These are phyloP conservation scores for Penicillium desertorum DNA, from an alignment of 495 filamentous ascomycete species.

Conservation along the genomic window DNA sequence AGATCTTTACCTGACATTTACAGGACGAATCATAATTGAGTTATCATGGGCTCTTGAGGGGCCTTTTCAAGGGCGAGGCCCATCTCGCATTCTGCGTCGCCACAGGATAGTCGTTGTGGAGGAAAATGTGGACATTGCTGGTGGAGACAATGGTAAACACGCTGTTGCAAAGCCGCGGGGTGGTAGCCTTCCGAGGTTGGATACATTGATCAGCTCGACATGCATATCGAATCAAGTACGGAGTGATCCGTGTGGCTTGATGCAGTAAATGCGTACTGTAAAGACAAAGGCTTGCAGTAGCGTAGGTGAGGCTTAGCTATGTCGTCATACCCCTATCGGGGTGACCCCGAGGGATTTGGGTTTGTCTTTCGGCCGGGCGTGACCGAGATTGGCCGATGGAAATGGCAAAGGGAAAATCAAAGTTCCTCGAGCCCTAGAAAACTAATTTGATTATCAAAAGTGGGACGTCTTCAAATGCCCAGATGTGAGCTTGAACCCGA, in stretches of 20 bases:
- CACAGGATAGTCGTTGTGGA: slow-evolving; percentile 12
- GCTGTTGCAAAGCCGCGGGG: not conserved
- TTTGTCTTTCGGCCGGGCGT: not conserved
- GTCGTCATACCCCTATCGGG: slow-evolving; percentile 24
- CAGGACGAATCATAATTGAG: slow-evolving; percentile 21
- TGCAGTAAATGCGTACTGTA: not conserved
- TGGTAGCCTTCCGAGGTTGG: slow-evolving; percentile 5
- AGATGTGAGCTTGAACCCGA: not conserved
- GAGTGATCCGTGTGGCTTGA: not conserved
- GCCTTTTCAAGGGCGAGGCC: slow-evolving; percentile 17
- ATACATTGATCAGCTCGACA: not conserved
- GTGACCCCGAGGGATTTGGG: slow-evolving; percentile 23
- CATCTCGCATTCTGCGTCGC: slow-evolving; percentile 4
- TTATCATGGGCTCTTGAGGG: slow-evolving; percentile 6
- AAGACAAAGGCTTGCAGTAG: not conserved
- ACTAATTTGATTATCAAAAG: slow-evolving; percentile 3
- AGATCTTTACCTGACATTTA: slow-evolving; percentile 31
- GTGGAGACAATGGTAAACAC: slow-evolving; percentile 12
- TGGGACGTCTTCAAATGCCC: not conserved
- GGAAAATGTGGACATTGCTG: slow-evolving; percentile 13
- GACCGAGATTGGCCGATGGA: not conserved
- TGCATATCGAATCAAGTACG: not conserved
- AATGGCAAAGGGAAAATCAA: not conserved
- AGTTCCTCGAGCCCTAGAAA: not conserved
- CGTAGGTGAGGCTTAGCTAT: slow-evolving; percentile 26